Evolutionary conservation across 2,329 filamentous ascomycete species (phyloP), one percentile per base, ranked within the genome.

Genomic region (Microcyclosporella mali): DNA sequence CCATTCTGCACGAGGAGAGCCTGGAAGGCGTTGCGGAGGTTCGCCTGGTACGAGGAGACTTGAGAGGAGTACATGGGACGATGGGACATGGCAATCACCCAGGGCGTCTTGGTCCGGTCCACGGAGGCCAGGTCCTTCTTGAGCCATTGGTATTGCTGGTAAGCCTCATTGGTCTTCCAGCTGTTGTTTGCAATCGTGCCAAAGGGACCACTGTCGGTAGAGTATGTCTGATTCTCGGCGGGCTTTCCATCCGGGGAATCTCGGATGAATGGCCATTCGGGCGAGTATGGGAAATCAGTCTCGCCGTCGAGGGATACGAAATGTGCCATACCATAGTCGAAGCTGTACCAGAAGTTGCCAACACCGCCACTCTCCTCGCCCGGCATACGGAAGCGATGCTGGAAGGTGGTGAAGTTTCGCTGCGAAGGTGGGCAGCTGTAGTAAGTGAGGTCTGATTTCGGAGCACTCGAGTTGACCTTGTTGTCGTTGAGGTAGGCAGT

Each of bases 281-380:
- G 72, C 46, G 65, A 69, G 56, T 71, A 61, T 35, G 70, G 64
- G 49, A 68, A 74, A 55, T 75, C 72, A 29, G 72, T 75, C 55
- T 75, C 72, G 14, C 62, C 65, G 37, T 74, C 62, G 19, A 75
- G 57, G 14, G 66, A 59, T 47, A 75, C 59, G 45, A 75, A 75
- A 53, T 75, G 72, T 2, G 69, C 72, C n/a, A 74, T 60, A 17
- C 72, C 72, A 49, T 75, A 74, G 61, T 75, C 71, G 51, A 74
- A 75, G 1, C 69, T 73, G 59, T 75, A 75, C 72, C 72, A 75
- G 52, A 74, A 71, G 64, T 74, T 75, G 40, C 69, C 63, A 8
- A 73, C 69, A 27, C 72, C 72, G 3, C 68, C 68, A 8, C 63
- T 64, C 50, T 74, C 70, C 1, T 52, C 46, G 17, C 72, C 72